Conservation (phyloP, 2,329 filamentous ascomycete genomes). For the Moelleriella libera region DNA sequence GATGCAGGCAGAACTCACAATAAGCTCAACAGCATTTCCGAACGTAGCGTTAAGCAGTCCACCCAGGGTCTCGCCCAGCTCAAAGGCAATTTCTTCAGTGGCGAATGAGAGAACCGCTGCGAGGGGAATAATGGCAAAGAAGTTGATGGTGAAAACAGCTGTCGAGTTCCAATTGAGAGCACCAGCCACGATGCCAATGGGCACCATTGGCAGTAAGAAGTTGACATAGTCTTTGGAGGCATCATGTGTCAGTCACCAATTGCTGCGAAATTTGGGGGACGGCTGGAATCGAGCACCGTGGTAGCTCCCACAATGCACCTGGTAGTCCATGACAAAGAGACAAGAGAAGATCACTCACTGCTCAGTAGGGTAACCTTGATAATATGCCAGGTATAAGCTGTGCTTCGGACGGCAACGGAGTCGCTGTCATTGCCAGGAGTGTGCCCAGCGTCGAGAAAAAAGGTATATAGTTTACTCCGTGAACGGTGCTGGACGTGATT, state of each 20-base stretch:
- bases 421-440: conserved; percentile 38
- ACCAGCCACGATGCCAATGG: conserved; percentile 57
- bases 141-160: conserved; percentile 62
- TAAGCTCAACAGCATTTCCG: conserved; percentile 68
- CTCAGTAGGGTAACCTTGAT: conserved; percentile 43
- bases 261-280: background rate
- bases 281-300: background rate
- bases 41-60: conserved; percentile 66
- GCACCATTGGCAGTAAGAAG: conserved; percentile 58
- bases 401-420: conserved; percentile 28
- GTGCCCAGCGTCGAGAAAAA: conserved; percentile 33
- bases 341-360: conserved; percentile 27
- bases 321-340: too few species aligned
- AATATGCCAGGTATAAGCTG: conserved; percentile 38
- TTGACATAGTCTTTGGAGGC: conserved; percentile 42
- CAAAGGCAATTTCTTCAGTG: conserved; percentile 61
- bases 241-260: background rate
- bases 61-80: conserved; percentile 60
- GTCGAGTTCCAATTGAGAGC: conserved; percentile 47
- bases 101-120: conserved; percentile 63
- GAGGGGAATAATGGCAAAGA: conserved; percentile 66
- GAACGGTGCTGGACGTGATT: conserved; percentile 9
- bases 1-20: conserved; percentile 33
- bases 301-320: too few species aligned
- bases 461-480: conserved; percentile 14